A percentile compares a stretch with the other conserved stretches of the same genome.
Conservation (phyloP, 2,329 filamentous ascomycete species). For the Claviceps maximensis region DNA sequence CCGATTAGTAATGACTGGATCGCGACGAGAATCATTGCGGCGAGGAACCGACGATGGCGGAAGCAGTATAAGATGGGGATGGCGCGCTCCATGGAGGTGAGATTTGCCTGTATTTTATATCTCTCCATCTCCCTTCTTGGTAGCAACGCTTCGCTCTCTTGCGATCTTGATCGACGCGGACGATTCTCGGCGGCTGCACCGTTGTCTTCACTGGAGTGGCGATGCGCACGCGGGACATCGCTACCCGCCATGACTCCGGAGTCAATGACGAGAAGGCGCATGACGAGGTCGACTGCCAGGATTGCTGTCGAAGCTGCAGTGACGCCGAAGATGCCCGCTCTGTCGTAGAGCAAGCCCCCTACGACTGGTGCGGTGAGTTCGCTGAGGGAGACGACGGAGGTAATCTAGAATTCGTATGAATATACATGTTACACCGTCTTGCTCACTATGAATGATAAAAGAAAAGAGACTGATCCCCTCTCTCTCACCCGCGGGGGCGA, state of each 20-base stretch:
- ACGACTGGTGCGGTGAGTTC: not conserved
- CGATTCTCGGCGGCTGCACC: no score
- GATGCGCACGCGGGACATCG: not conserved
- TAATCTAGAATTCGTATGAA: not conserved
- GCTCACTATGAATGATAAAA: not conserved
- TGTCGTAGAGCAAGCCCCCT: conserved; percentile 1
- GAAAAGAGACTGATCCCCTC: not conserved
- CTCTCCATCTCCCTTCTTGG: not conserved
- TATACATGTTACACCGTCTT: no score
- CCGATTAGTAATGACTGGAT: not conserved
- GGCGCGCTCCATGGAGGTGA: not conserved
- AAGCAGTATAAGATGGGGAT: conserved; percentile 2
- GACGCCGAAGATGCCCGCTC: not conserved
- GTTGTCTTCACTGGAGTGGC: not conserved
- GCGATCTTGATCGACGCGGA: no score
- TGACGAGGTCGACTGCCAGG: not conserved
- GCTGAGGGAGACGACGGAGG: not conserved
- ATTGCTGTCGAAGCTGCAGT: not conserved
- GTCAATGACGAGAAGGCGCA: not conserved
- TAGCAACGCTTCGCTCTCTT: no score
- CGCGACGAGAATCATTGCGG: not conserved
- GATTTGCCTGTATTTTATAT: not conserved
- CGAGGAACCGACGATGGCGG: not conserved
- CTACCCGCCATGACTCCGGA: no score
- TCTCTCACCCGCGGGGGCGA: no score